Conservation (phyloP, 495 filamentous ascomycete species). For the Tuber melanosporum region DNA sequence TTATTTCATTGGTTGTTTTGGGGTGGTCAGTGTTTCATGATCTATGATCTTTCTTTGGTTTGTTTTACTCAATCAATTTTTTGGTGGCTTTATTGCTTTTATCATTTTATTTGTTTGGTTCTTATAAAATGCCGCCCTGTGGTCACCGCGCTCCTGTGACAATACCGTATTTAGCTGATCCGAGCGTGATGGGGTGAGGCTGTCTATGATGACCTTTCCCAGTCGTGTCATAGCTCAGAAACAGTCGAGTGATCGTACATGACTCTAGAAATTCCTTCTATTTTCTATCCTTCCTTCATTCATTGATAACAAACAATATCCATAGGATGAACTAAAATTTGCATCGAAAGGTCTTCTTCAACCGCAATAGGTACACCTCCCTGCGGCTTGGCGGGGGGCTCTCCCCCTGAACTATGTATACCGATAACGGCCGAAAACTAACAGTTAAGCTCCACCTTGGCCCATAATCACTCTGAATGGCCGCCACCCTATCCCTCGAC, state of each 20-base stretch:
- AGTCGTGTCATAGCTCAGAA: not conserved
- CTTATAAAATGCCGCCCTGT: no score
- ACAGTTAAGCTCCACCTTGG: constrained; percentile 75
- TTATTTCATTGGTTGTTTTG: no score
- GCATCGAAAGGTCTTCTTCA: constrained; percentile 53
- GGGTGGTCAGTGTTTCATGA: no score
- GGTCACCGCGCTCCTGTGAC: no score
- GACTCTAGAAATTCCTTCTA: not conserved
- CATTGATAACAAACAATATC: not conserved
- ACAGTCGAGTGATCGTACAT: not conserved
- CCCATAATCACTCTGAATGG: constrained; percentile 50
- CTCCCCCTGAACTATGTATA: constrained; percentile 51
- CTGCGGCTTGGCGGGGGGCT: constrained; percentile 58
- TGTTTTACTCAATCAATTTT: no score
- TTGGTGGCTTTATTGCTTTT: no score
- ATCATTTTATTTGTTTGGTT: no score
- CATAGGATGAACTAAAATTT: constrained; percentile 21
- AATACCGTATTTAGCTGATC: no score
- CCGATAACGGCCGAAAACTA: constrained; percentile 71
- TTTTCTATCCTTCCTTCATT: not conserved
- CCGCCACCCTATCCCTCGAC: constrained; percentile 38
- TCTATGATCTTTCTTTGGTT: no score
- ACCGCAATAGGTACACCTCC: constrained; percentile 60
- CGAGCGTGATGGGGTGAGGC: no score
- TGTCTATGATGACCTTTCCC: not conserved